Base-by-base conservation (phyloP, 441 rosid species). In the Gossypium laxum region DNA sequence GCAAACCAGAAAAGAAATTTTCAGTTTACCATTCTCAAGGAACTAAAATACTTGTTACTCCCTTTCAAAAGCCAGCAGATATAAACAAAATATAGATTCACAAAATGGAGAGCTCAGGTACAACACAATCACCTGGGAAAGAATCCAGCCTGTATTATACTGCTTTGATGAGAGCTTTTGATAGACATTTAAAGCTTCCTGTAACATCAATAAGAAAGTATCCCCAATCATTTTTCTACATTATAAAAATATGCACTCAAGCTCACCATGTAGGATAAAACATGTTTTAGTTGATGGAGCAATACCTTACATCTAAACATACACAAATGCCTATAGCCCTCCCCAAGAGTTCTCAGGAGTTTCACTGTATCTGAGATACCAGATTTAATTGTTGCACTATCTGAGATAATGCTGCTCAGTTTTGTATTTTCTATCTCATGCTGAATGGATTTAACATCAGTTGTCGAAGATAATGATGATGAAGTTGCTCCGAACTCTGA, bases 121-220 rank as follows among this genome's bases (percentile, higher is more conserved):
- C 5, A 51, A n/a, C 38, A 19, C 17, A 48, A 74, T 71, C 71
- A 84, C 89, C 86, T 84, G 87, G 41, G 77, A 68, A 70, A 84
- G 85, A 70, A 84, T 85, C 89, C 87, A 86, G 55, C 77, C 80
- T 38, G 89, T 86, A 74, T 79, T 77, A 73, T 84, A 84, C 69
- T 86, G 87, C 79, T 80, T 83, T 71, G 72, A 78, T 55, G 89
- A 74, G 75, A 84, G 85, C 63, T 74, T 82, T 43, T 75, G 81
- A 74, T 71, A 84, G 54, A 59, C 77, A 76, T 78, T 72, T 73
- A 84, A 65, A 60, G 89, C 84, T 64, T 86, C 88, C 89, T 86
- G 82, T 63, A 73, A 70, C 60, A 59, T 52, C 72, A 71, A 60
- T 26, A 59, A 69, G 72, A 45, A 61, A 30, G 70, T 59, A 52